Evolutionary conservation across 2,329 filamentous ascomycete genomes (phyloP), one percentile per base, ranked within the genome.

Genomic region (Diaporthe sp.): DNA sequence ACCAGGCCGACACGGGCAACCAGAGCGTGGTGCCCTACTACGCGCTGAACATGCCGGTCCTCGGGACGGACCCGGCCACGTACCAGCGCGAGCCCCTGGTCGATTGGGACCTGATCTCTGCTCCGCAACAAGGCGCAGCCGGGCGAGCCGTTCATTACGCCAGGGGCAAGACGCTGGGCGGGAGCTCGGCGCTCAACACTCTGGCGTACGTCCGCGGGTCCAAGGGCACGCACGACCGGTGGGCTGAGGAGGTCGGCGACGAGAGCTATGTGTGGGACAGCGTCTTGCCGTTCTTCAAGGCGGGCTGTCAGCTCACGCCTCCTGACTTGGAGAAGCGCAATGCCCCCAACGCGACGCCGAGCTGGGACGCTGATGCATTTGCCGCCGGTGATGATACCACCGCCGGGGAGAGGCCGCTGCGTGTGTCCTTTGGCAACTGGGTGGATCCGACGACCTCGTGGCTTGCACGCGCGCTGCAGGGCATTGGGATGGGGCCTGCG

Each of bases 11-110:
- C 50, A 75, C 72, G 12, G 63, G 63, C 19, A 75, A 75, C 50
- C 70, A 58, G 30, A 73, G 70, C 39, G 73, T 75, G 12, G 73
- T 73, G 7, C 73, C 73, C 22, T 63, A 71, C n/a, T 74, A 74
- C 27, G 55, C 71, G 5, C 13, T 70, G 27, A 56, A 22, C 50
- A 17, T 55, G 39, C 51, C 68, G 2, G 68, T 66, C 12, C 61
- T 55, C 32, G n/a, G n/a, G 27, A 59, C 51, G 17, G 68, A 55
- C 15, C 12, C 51, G 2, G 47, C 22, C 12, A 70, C 65, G 19
- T 73, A 55, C 55, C 68, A 74, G 19, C 30, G 37, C 25, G 70
- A 75, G 50, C 73, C 73, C 3, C 39, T 75, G 37, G 44, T 75
- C 32, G 73, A 75, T 56, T 75, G 73, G 73, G 73, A 72, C 30